These are phyloP conservation scores for Lentinula aciculospora DNA, from an alignment of 768 basidiomycete species.

Conservation along the genomic window DNA sequence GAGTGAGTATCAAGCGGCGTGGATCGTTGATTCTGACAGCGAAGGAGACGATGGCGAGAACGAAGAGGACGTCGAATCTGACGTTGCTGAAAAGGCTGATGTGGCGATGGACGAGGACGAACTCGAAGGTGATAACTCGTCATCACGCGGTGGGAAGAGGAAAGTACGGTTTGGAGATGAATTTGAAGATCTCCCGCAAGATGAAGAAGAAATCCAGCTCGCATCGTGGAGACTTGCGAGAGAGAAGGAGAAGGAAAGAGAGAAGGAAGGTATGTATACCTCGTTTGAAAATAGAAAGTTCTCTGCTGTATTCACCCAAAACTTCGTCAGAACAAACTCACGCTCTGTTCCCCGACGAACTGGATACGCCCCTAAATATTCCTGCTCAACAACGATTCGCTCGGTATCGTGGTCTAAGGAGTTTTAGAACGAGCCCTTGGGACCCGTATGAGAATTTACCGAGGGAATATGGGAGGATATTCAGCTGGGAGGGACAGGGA, in stretches of 20 bases:
- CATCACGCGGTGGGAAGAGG: conserved; percentile 23
- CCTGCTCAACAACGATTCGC: conserved; percentile 82
- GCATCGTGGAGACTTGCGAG: conserved; percentile 39
- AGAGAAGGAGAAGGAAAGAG: conserved; percentile 45
- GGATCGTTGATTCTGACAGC: conserved; percentile 81
- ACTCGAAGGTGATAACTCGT: neutral
- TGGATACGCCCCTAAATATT: conserved; percentile 87
- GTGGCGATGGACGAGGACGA: conserved; percentile 35
- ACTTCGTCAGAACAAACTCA: conserved; percentile 5
- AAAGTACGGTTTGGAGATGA: conserved; percentile 43
- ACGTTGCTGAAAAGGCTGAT: conserved; percentile 46
- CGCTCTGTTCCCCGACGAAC: conserved; percentile 82
- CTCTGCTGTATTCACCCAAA: too few relatives aligned
- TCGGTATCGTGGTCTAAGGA: conserved; percentile 85
- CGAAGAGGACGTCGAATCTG: conserved; percentile 29
- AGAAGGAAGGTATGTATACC: conserved; percentile 53
- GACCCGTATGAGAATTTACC: conserved; percentile 96
- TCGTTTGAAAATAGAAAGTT: neutral
- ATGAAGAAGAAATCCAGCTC: conserved; percentile 81
- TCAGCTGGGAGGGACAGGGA: conserved; percentile 85
- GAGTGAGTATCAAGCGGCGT: conserved; percentile 95
- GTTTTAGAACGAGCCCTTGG: conserved; percentile 95
- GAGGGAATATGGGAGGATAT: conserved; percentile 89
- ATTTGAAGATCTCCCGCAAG: conserved; percentile 45
- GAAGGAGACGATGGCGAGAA: conserved; percentile 41